phyloP scores from a whole-genome alignment of 164 flowering plant species.

The Euptelea pleiosperma region DNA sequence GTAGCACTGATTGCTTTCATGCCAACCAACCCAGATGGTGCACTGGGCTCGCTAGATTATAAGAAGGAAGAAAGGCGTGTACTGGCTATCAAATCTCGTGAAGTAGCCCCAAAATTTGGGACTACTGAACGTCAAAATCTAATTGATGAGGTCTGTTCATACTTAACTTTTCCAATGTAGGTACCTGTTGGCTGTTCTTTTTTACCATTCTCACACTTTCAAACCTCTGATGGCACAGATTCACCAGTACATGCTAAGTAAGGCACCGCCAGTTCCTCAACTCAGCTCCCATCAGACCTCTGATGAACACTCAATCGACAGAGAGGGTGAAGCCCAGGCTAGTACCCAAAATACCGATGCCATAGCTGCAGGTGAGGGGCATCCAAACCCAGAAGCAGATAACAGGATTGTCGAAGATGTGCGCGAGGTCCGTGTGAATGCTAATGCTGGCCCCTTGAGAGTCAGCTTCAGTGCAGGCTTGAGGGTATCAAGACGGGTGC shows the following conservation, averaged over 20 bases:
- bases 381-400: constrained; percentile 25
- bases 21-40: constrained; percentile 96
- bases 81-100: constrained; percentile 90
- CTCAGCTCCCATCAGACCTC: constrained; percentile 22
- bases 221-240: constrained; percentile 40
- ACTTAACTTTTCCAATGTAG: background rate
- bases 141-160: constrained; percentile 72
- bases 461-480: constrained; percentile 31
- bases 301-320: constrained; percentile 26
- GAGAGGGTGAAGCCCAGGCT: constrained; percentile 31
- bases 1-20: constrained; percentile 97
- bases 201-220: background rate
- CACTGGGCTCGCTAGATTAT: constrained; percentile 87
- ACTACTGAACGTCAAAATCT: constrained; percentile 80
- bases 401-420: constrained; percentile 43
- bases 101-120: constrained; percentile 75
- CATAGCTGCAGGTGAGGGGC: constrained; percentile 19
- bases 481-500: constrained; percentile 25
- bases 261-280: constrained; percentile 73
- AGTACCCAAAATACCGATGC: constrained; percentile 25
- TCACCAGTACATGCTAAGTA: constrained; percentile 88
- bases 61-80: constrained; percentile 79
- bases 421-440: constrained; percentile 41
- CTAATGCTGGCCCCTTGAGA: constrained; percentile 35
- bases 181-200: too few species aligned